phyloP scores from a whole-genome alignment of 805 yeast genomes.

The Myxozyma kluyveri region DNA sequence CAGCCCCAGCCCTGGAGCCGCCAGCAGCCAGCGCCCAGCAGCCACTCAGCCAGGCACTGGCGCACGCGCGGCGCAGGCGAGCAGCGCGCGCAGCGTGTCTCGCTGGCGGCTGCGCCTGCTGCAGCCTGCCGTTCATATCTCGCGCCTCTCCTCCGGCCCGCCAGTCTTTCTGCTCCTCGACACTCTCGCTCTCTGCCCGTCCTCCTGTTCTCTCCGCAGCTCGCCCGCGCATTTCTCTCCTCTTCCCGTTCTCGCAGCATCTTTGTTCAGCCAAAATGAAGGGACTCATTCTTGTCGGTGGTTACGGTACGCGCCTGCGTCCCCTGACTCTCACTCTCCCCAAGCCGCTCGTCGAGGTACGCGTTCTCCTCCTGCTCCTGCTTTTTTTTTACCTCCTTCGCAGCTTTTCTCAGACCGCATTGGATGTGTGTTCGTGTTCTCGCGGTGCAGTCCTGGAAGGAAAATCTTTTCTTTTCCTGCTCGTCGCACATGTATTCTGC shows the following conservation, averaged over 20 bases:
- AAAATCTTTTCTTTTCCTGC: no score
- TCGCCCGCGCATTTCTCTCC: conserved; percentile 1
- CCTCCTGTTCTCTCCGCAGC: conserved; percentile 2
- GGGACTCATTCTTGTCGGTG: conserved; percentile 89
- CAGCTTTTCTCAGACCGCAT: no score
- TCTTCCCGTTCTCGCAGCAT: neutral
- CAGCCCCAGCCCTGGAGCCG: conserved; percentile 2
- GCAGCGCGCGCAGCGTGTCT: no score
- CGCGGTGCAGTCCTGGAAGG: no score
- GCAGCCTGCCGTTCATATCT: neutral
- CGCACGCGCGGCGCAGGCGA: no score
- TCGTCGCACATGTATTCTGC: no score
- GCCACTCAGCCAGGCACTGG: no score
- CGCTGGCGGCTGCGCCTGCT: neutral
- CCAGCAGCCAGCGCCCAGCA: no score
- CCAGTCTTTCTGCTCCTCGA: conserved; percentile 2
- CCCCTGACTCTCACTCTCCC: conserved; percentile 56
- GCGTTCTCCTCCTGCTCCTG: neutral
- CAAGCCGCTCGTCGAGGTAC: conserved; percentile 35
- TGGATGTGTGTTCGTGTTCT: no score
- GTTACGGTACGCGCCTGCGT: conserved; percentile 99
- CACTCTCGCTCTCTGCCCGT: neutral
- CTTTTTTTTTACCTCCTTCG: neutral
- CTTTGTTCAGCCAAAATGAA: conserved; percentile 14
- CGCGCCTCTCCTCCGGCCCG: conserved; percentile 1